These are phyloP conservation scores for Copromyces sp. DNA, from an alignment of 495 filamentous ascomycete genomes.

Conservation along the genomic window DNA sequence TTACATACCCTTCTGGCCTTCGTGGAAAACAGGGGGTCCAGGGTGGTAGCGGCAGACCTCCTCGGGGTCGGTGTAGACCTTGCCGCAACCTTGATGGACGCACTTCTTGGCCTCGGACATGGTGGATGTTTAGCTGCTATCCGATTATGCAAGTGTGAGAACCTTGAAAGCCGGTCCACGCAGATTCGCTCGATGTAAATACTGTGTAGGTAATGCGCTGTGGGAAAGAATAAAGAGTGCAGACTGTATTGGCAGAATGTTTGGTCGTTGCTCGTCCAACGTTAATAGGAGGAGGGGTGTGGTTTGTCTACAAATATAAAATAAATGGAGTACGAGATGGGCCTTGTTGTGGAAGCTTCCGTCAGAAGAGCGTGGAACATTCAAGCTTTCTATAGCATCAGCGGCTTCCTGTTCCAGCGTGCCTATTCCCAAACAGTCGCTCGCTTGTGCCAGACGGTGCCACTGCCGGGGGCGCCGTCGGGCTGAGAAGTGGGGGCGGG, in stretches of 20 bases:
- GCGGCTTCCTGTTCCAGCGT: neutral
- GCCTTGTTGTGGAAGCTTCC: neutral
- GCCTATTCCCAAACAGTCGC: neutral
- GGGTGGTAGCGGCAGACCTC: constrained; percentile 90
- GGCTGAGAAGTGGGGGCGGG: neutral
- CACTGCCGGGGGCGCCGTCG: neutral
- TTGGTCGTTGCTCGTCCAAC: neutral
- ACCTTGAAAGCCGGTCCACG: neutral
- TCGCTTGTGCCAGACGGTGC: no score
- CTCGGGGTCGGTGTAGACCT: constrained; percentile 69
- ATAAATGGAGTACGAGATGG: neutral
- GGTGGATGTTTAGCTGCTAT: constrained; percentile 3
- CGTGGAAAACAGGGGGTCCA: constrained; percentile 90
- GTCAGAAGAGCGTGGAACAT: neutral
- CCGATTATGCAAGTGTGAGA: neutral
- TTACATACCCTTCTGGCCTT: constrained; percentile 90
- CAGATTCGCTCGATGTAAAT: neutral
- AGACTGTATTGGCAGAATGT: neutral
- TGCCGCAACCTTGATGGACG: constrained; percentile 92
- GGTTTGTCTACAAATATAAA: neutral
- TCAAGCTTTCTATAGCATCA: neutral
- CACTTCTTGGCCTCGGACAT: constrained; percentile 73
- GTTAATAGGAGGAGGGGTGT: neutral
- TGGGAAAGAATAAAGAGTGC: neutral
- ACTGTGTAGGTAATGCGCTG: neutral